Base-by-base conservation (phyloP, 2,329 filamentous ascomycete genomes). In the Nemania abortiva region DNA sequence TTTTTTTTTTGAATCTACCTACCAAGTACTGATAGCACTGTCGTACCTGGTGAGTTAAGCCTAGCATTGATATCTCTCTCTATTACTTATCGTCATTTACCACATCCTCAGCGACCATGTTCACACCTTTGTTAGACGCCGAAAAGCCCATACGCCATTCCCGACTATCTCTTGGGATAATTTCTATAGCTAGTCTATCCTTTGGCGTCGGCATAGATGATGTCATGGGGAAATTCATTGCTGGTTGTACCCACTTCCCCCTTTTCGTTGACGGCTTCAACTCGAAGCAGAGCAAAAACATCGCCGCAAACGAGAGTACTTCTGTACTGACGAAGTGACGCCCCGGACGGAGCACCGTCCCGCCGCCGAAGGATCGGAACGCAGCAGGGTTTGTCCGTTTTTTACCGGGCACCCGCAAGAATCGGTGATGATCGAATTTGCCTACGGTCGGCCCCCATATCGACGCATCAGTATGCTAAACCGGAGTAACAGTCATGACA, bases 341-440 rank as follows among this genome's bases (percentile, higher is more conserved):
- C 22, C 50, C 50, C 6, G 50, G 50, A n/a, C 50, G 31, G 27
- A 53, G 50, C 11, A 31, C 27, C 2, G 50, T 53, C 15, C 50
- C 50, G 13, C 53, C 37, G 20, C 54, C 54, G 22, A 57, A 45
- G 18, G 34, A 24, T 5, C 69, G 70, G 39, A 72, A 74, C 6
- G 70, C 69, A 2, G 53, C 69, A 11, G 67, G 62, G 7, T 65
- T 70, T 22, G 54, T 45, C 3, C 59, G 54, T 6, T 67, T 66
- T 24, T n/a, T 49, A 1, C 56, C 54, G 15, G 58, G 31, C 31
- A 70, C 15, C 22, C 49, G 49, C 13, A 52, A 3, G 45, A 74
- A 72, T 1, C 72, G 57, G 29, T 50, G 47, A 47, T 72, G 67
- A 52, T 73, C 37, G 45, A 73, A 72, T 7, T 58, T 24, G 10